Evolutionary conservation across 352 stramenopile genomes (phyloP), one percentile per base, ranked within the genome.

Genomic region (Phytopythium aichiense): DNA sequence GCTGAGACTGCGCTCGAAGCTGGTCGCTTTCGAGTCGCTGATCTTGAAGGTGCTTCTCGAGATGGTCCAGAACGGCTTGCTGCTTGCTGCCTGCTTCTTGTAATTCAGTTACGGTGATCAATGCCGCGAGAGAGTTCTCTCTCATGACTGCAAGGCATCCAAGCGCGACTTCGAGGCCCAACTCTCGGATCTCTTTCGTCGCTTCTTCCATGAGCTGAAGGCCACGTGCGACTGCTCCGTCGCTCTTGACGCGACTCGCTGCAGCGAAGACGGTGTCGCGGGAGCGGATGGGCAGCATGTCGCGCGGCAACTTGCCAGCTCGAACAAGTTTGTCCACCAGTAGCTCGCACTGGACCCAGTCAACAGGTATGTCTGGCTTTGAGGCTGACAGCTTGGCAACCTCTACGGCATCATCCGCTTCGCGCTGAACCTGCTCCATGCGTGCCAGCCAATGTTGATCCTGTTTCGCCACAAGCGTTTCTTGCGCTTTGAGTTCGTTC

Each of bases 91-190:
- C 73, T 30, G 79, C 70, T 7, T 91, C 79, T 25, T 91, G 79
- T 5, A 88, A 60, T 53, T 91, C 81, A 8, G 71, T 68, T 0
- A 79, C 73, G 6, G 84, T 77, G 43, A 79, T 87, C 2, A 76
- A 88, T 0, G 80, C 79, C 52, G 86, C 88, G 31, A 90, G 72
- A 4, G 83, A 78, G n/a, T 72, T 90, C 55, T 90, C 79, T n/a
- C 87, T 88, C 61, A 90, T 61, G 18, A 87, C 68, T 9, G 63
- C 54, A 0, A 92, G 63, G 56, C 84, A 91, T 1, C 68, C 79
- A 16, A 92, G 43, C 4, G 81, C 84, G 45, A 66, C 76, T 8
- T 66, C 70, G 33, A 91, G 67, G 0, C 81, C 84, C 6, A 76
- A 58, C 15, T 68, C 56, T 9, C 72, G 66, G 22, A 92, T 74